These are phyloP conservation scores for Apiotrichum akiyoshidainum DNA, from an alignment of 1,284 basidiomycete genomes.

Conservation along the genomic window DNA sequence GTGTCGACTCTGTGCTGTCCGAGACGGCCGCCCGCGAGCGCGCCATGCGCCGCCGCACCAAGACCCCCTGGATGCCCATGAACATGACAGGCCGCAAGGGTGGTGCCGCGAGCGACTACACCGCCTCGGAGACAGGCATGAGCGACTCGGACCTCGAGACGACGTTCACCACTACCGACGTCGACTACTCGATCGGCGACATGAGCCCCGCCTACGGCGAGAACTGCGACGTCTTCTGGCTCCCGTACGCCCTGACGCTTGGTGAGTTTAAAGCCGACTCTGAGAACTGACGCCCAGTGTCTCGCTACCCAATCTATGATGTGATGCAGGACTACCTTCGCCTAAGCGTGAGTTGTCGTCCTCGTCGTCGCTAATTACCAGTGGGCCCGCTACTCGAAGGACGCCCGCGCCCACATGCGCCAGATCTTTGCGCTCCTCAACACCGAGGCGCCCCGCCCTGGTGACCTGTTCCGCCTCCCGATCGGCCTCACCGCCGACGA, in stretches of 20 bases:
- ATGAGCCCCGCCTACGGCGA: slow-evolving; percentile 28
- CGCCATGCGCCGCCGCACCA: slow-evolving; percentile 8
- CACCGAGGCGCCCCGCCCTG: slow-evolving; percentile 75
- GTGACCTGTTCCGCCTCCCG: slow-evolving; percentile 55
- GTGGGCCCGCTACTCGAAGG: slow-evolving; percentile 89
- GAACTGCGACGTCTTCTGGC: slow-evolving; percentile 82
- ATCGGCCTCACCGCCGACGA: slow-evolving; percentile 32
- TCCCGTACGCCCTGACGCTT: slow-evolving; percentile 77
- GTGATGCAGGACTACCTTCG: slow-evolving; percentile 89
- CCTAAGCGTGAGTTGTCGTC: slow-evolving; percentile 50
- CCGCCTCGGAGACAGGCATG: slow-evolving; percentile 68
- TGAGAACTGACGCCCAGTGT: slow-evolving; percentile 58
- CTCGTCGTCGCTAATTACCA: slow-evolving; percentile 46
- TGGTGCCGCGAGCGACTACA: slow-evolving; percentile 24
- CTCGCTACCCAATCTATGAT: slow-evolving; percentile 86
- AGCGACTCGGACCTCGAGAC: slow-evolving; percentile 59
- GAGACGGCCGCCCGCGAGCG: slow-evolving; percentile 12
- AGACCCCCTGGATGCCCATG: slow-evolving; percentile 13
- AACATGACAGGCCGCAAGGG: neutral
- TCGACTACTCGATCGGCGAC: slow-evolving; percentile 20
- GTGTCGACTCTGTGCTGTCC: slow-evolving; percentile 20
- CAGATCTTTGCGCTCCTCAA: slow-evolving; percentile 51
- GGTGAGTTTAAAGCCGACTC: slow-evolving; percentile 26
- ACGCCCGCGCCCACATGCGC: slow-evolving; percentile 55
- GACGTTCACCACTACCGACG: slow-evolving; percentile 18